phyloP scores from a whole-genome alignment of 148 eudicot species.

The Rhododendron molle region DNA sequence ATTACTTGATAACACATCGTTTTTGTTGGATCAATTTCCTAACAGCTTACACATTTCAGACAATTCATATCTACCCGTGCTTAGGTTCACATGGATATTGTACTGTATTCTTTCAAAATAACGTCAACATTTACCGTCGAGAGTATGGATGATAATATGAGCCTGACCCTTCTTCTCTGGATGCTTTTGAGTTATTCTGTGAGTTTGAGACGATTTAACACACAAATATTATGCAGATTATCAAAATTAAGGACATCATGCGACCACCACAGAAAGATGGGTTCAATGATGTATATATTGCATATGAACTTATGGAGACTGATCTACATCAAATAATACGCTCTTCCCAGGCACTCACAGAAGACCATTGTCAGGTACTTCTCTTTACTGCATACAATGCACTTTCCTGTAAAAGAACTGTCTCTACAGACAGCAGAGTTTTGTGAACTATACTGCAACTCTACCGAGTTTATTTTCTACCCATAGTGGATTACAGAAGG shows the following conservation, averaged over 20 bases:
- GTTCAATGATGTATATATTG: slow-evolving; percentile 46
- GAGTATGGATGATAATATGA: neutral
- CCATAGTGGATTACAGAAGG: neutral
- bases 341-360: slow-evolving; percentile 79
- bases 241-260: slow-evolving; percentile 55
- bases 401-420: neutral
- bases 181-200: slow-evolving; percentile 35
- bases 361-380: slow-evolving; percentile 89
- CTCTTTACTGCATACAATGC: neutral
- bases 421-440: neutral
- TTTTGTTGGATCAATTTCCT: neutral
- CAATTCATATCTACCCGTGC: neutral
- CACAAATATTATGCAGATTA: slow-evolving; percentile 23
- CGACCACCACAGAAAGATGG: slow-evolving; percentile 37
- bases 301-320: slow-evolving; percentile 44
- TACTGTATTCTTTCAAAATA: neutral
- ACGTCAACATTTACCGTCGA: neutral
- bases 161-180: slow-evolving; percentile 20
- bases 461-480: neutral
- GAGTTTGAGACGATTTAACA: neutral
- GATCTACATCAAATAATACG: slow-evolving; percentile 89
- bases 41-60: neutral
- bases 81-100: neutral
- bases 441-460: neutral
- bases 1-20: neutral